A percentile compares a stretch with the other conserved stretches of the same genome.
Evolutionary conservation across 139 green algal genomes (phyloP).

Genomic region (Closterium sp.): DNA sequence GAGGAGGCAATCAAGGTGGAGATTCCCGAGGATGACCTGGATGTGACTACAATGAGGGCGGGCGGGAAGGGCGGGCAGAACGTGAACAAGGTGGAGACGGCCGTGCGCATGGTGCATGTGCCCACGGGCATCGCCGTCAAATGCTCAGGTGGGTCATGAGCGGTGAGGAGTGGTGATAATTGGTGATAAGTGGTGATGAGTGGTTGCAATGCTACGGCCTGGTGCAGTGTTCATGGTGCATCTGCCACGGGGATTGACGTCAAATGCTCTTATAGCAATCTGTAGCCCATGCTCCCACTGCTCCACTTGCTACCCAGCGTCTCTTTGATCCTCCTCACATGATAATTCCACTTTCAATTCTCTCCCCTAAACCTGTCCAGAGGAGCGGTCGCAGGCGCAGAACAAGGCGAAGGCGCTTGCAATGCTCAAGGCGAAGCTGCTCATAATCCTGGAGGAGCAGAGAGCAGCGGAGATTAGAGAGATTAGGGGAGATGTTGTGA

Average conservation of each 20-base stretch:
- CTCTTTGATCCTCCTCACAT: too few species aligned
- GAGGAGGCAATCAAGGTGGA: constrained; percentile 49
- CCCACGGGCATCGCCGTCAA: constrained; percentile 83
- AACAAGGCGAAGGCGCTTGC: background rate
- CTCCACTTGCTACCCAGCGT: too few species aligned
- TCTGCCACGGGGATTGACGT: constrained; percentile 79
- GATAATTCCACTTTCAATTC: too few species aligned
- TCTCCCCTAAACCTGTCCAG: background rate
- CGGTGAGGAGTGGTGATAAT: background rate
- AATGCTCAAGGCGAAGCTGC: background rate
- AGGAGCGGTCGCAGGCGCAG: background rate
- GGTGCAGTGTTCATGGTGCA: constrained; percentile 79
- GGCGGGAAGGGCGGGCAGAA: constrained; percentile 75
- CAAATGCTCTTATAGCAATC: constrained; percentile 2
- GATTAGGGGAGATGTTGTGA: constrained; percentile 89
- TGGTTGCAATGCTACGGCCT: constrained; percentile 60
- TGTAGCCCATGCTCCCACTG: too few species aligned
- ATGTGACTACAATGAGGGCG: constrained; percentile 61
- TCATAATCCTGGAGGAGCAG: background rate
- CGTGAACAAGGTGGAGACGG: constrained; percentile 98
- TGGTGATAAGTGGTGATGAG: constrained; percentile 16
- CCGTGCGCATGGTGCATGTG: constrained; percentile 84
- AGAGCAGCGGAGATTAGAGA: constrained; percentile 64
- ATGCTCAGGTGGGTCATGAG: constrained; percentile 20
- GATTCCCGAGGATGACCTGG: constrained; percentile 80